These are phyloP conservation scores for Omphalotus olearius DNA, from an alignment of 1,284 basidiomycete genomes.

Conservation along the genomic window DNA sequence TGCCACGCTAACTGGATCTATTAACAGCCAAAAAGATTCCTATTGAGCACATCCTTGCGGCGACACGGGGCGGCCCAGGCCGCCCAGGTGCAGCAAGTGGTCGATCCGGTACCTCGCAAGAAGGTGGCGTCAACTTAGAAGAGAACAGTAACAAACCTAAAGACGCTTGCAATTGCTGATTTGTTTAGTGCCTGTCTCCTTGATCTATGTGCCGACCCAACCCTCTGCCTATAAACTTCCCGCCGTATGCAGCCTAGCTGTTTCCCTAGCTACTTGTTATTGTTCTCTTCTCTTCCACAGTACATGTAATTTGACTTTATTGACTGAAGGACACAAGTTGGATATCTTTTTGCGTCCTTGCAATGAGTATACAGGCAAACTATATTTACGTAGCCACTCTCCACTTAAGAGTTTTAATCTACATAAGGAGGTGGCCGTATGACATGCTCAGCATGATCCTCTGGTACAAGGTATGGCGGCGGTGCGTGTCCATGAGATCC, in stretches of 20 bases:
- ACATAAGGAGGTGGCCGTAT: conserved; percentile 54
- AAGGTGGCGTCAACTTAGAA: conserved; percentile 67
- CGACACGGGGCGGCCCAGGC: conserved; percentile 59
- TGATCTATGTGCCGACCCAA: conserved; percentile 17
- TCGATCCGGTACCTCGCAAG: conserved; percentile 48
- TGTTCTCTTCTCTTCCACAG: not conserved
- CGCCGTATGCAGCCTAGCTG: conserved; percentile 2
- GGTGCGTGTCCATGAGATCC: conserved; percentile 45
- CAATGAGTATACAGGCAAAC: not conserved
- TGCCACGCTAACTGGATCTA: conserved; percentile 1
- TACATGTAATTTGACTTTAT: conserved; percentile 15
- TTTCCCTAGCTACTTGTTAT: conserved; percentile 4
- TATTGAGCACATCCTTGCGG: conserved; percentile 86
- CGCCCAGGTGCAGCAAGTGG: conserved; percentile 56
- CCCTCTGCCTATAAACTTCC: conserved; percentile 7
- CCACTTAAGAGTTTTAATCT: conserved; percentile 29
- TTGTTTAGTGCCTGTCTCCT: conserved; percentile 15
- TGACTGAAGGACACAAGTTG: conserved; percentile 6
- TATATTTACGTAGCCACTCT: not conserved
- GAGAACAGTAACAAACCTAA: conserved; percentile 65
- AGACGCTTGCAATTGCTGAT: conserved; percentile 77
- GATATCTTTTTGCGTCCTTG: not conserved
- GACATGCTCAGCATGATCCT: conserved; percentile 41
- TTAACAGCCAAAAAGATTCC: conserved; percentile 90
- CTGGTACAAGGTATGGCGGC: conserved; percentile 59